Percentiles rank a stretch among this genome's conserved stretches.
phyloP scores from a whole-genome alignment of 1,284 basidiomycete genomes.

The Coniferiporia weirii region DNA sequence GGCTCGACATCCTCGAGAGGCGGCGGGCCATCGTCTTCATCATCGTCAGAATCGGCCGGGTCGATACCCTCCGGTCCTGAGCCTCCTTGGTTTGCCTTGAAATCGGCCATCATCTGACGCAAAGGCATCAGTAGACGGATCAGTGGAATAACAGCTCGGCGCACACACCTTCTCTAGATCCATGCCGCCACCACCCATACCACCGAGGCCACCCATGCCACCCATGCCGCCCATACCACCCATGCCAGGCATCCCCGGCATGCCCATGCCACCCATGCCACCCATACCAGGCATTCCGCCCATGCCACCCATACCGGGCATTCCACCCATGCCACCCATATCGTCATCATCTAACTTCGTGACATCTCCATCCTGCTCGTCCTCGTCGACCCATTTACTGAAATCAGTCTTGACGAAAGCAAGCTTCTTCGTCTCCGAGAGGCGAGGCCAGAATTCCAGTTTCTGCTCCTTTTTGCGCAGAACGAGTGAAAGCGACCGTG shows the following conservation, averaged over 20 bases:
- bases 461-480: slow-evolving; percentile 78
- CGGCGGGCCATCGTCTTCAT: slow-evolving; percentile 57
- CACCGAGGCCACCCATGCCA: slow-evolving; percentile 33
- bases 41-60: slow-evolving; percentile 44
- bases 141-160: not conserved
- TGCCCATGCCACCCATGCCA: slow-evolving; percentile 35
- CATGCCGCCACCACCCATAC: slow-evolving; percentile 29
- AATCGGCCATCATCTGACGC: slow-evolving; percentile 59
- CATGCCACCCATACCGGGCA: slow-evolving; percentile 36
- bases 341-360: slow-evolving; percentile 37
- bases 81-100: slow-evolving; percentile 41
- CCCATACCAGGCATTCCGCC: slow-evolving; percentile 39
- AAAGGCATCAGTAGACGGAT: slow-evolving; percentile 1
- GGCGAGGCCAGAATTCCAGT: slow-evolving; percentile 82
- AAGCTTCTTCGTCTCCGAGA: slow-evolving; percentile 75
- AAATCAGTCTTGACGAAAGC: slow-evolving; percentile 89
- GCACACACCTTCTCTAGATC: slow-evolving; percentile 53
- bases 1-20: slow-evolving; percentile 64
- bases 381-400: slow-evolving; percentile 91
- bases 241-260: slow-evolving; percentile 40
- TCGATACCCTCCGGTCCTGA: slow-evolving; percentile 32
- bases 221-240: slow-evolving; percentile 31
- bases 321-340: slow-evolving; percentile 42
- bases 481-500: slow-evolving; percentile 60
- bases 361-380: slow-evolving; percentile 75